Percentiles rank a stretch among this genome's conserved stretches.
These are phyloP conservation scores for Lophium mytilinum DNA, from an alignment of 495 filamentous ascomycete species.

Conservation along the genomic window DNA sequence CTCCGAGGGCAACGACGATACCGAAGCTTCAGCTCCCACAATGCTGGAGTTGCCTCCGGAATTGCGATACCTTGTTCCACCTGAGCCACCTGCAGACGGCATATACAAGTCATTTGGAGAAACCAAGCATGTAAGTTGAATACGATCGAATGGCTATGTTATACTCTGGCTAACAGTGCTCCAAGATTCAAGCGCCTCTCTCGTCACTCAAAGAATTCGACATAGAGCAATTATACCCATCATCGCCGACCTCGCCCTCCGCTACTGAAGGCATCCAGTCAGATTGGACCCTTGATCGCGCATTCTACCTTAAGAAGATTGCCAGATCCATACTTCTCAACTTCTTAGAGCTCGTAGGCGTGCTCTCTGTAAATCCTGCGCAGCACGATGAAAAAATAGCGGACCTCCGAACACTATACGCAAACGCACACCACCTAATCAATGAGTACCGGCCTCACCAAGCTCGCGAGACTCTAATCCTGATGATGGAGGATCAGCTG, in stretches of 20 bases:
- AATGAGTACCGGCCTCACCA: conserved; percentile 97
- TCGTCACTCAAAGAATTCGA: conserved; percentile 59
- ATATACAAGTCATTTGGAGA: conserved; percentile 70
- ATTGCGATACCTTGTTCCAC: conserved; percentile 73
- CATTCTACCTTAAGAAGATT: conserved; percentile 66
- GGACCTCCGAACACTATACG: conserved; percentile 68
- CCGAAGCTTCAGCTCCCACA: conserved; percentile 24
- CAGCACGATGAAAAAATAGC: conserved; percentile 49
- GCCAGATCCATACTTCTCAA: conserved; percentile 76
- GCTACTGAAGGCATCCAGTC: conserved; percentile 36
- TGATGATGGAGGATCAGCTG: conserved; percentile 86
- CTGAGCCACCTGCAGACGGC: conserved; percentile 59
- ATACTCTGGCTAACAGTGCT: conserved; percentile 11
- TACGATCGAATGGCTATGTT: not conserved
- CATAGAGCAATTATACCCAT: conserved; percentile 60
- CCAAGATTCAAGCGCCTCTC: conserved; percentile 52
- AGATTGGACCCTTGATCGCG: conserved; percentile 51
- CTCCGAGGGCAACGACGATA: not conserved
- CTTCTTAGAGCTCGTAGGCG: conserved; percentile 71
- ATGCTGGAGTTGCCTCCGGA: conserved; percentile 59
- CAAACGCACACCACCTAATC: conserved; percentile 83
- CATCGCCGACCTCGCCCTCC: conserved; percentile 35
- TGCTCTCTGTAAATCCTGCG: conserved; percentile 54
- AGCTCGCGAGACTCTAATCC: conserved; percentile 79
- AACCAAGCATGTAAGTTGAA: conserved; percentile 47